Evolutionary conservation across 306 rosid species (phyloP).

Genomic region (Herpetospermum pedunculosum): DNA sequence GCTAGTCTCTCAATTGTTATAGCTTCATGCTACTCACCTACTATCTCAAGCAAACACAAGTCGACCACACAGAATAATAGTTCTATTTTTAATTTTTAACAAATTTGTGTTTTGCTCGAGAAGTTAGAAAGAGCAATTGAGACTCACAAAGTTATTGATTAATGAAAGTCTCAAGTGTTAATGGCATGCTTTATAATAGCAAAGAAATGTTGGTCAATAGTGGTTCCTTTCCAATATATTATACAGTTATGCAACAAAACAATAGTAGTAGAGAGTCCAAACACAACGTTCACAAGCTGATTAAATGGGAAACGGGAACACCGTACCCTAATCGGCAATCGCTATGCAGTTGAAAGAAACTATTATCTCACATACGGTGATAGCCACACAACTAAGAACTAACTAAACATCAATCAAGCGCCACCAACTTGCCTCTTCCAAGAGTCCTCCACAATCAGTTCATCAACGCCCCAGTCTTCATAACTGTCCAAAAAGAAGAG

Average conservation of each 20-base stretch:
- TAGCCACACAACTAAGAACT: no score
- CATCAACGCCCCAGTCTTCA: conserved; percentile 99
- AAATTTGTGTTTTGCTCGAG: no score
- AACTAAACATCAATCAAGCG: conserved; percentile 37
- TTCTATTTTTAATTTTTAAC: no score
- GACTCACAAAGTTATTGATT: no score
- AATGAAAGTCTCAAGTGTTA: no score
- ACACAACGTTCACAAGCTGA: not conserved
- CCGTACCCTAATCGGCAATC: not conserved
- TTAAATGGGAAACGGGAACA: not conserved
- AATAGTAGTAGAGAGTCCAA: no score
- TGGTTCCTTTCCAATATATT: not conserved
- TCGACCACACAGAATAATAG: no score
- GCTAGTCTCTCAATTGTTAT: no score
- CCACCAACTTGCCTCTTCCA: conserved; percentile 99
- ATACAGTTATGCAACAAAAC: not conserved
- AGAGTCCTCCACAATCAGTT: conserved; percentile 89
- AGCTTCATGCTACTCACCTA: no score
- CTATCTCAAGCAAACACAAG: no score
- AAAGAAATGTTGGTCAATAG: not conserved
- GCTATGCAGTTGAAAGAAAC: not conserved
- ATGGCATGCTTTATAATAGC: not conserved
- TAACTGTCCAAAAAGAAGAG: conserved; percentile 33
- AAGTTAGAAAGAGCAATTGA: no score
- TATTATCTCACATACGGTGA: not conserved